These are phyloP conservation scores for Rehmannia glutinosa DNA, from an alignment of 257 asterid species.

Conservation along the genomic window DNA sequence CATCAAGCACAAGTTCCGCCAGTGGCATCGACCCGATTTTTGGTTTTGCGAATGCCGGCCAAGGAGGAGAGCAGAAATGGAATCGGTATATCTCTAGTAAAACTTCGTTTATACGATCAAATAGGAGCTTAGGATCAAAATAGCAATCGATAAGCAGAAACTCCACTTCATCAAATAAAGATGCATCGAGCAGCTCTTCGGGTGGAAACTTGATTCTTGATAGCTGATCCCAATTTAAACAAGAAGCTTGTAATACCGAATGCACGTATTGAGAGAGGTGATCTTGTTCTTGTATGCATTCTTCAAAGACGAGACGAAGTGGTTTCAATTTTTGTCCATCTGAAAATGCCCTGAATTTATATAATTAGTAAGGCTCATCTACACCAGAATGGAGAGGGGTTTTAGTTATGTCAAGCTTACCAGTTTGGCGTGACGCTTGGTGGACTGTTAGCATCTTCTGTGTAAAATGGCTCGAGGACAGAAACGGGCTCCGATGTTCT, in stretches of 20 bases:
- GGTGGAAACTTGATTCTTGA: slow-evolving; percentile 22
- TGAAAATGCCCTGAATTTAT: slow-evolving; percentile 24
- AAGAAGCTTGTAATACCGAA: slow-evolving; percentile 45
- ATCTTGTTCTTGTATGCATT: slow-evolving; percentile 35
- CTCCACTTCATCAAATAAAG: slow-evolving; percentile 39
- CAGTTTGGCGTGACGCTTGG: slow-evolving; percentile 31
- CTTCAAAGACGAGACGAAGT: slow-evolving; percentile 52
- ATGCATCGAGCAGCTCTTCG: slow-evolving; percentile 37
- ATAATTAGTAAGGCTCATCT: not conserved
- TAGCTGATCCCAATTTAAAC: slow-evolving; percentile 43
- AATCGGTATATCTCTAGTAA: slow-evolving; percentile 32
- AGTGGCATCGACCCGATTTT: slow-evolving; percentile 24
- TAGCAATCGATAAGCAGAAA: slow-evolving; percentile 30
- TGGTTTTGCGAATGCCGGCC: slow-evolving; percentile 39
- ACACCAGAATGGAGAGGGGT: not conserved
- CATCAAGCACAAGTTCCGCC: slow-evolving; percentile 43
- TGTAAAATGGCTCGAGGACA: slow-evolving; percentile 61
- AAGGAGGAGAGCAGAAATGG: slow-evolving; percentile 33
- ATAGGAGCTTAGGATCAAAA: slow-evolving; percentile 57
- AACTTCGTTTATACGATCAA: slow-evolving; percentile 67
- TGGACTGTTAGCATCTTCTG: slow-evolving; percentile 52
- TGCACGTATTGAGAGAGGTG: slow-evolving; percentile 43
- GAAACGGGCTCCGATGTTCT: slow-evolving; percentile 84
- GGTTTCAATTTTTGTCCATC: slow-evolving; percentile 40
- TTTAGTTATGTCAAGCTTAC: slow-evolving; percentile 28